A percentile compares a stretch with the other conserved stretches of the same genome.
These are phyloP conservation scores for Sporothrix variecibatus DNA, from an alignment of 2,329 filamentous ascomycete species.

Conservation along the genomic window DNA sequence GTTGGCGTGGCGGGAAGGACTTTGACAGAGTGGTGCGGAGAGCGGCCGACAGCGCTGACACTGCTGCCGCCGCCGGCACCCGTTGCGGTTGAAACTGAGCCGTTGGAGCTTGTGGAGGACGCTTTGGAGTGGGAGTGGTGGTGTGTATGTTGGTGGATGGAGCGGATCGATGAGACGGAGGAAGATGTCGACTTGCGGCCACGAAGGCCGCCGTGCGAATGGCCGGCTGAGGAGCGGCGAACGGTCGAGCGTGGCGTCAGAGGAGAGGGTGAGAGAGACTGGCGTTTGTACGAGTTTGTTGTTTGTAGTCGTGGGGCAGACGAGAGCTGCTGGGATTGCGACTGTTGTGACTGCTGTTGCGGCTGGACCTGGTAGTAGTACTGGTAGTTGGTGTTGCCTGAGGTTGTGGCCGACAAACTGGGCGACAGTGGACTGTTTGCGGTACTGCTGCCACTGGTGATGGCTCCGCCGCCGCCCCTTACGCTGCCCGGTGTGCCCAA, in stretches of 20 bases:
- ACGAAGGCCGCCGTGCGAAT: slow-evolving; percentile 71
- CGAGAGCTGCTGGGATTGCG: background rate
- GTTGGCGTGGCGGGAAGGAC: slow-evolving; percentile 91
- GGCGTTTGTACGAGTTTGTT: slow-evolving; percentile 58
- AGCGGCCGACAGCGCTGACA: slow-evolving; percentile 62
- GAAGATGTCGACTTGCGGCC: slow-evolving; percentile 96
- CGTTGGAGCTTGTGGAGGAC: slow-evolving; percentile 84
- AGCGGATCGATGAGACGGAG: slow-evolving; percentile 89
- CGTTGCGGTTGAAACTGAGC: slow-evolving; percentile 67
- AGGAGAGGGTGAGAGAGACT: slow-evolving; percentile 83
- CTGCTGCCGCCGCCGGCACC: slow-evolving; percentile 62
- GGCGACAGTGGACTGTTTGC: slow-evolving; percentile 36
- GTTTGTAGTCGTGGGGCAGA: slow-evolving; percentile 23
- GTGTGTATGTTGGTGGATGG: slow-evolving; percentile 85
- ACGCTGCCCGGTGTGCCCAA: background rate
- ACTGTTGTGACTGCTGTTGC: background rate
- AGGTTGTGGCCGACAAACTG: slow-evolving; percentile 36
- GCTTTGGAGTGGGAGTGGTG: slow-evolving; percentile 90
- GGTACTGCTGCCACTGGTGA: slow-evolving; percentile 27
- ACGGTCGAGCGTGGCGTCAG: slow-evolving; percentile 80
- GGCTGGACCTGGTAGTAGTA: slow-evolving; percentile 25
- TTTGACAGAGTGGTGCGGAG: slow-evolving; percentile 88
- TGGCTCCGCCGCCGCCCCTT: slow-evolving; percentile 33
- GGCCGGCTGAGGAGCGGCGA: slow-evolving; percentile 75
- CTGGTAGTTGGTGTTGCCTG: slow-evolving; percentile 12